These are phyloP conservation scores for Collybia nuda DNA, from an alignment of 768 basidiomycete species.

Conservation along the genomic window DNA sequence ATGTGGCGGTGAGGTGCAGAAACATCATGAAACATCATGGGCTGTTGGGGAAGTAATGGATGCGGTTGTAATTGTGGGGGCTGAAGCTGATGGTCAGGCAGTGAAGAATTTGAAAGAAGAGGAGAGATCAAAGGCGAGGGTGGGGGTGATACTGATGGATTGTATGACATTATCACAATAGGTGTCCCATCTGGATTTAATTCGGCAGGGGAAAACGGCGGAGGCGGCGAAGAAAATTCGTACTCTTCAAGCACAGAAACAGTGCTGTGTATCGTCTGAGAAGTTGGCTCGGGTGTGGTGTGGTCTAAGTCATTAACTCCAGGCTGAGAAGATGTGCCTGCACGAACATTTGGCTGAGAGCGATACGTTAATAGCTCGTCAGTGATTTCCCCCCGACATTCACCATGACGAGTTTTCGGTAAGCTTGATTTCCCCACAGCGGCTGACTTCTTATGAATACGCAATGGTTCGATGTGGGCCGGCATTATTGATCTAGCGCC, in stretches of 20 bases:
- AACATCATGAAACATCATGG: neutral
- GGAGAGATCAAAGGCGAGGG: slow-evolving; percentile 16
- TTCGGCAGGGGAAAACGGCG: slow-evolving; percentile 35
- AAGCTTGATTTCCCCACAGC: slow-evolving; percentile 4
- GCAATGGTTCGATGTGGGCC: slow-evolving; percentile 29
- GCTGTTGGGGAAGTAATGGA: neutral
- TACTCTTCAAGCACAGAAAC: slow-evolving; percentile 15
- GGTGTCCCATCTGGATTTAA: slow-evolving; percentile 32
- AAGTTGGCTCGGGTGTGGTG: no score
- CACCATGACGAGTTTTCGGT: slow-evolving; percentile 10
- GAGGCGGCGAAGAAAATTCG: slow-evolving; percentile 30
- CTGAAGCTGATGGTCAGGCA: slow-evolving; percentile 7
- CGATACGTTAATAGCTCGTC: no score
- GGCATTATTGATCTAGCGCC: neutral
- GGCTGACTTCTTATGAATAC: slow-evolving; percentile 29
- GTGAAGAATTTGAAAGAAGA: slow-evolving; percentile 7
- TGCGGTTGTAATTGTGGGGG: slow-evolving; percentile 8
- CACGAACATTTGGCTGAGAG: no score
- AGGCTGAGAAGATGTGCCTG: no score
- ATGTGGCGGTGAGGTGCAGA: slow-evolving; percentile 8
- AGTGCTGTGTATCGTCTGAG: slow-evolving; percentile 2
- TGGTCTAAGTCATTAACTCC: no score
- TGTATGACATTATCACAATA: slow-evolving; percentile 20
- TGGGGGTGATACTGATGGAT: slow-evolving; percentile 17
- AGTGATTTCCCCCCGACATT: no score